Percentiles rank a stretch among this genome's conserved stretches.
Conservation (phyloP, 257 asterid genomes). For the Ballota nigra region DNA sequence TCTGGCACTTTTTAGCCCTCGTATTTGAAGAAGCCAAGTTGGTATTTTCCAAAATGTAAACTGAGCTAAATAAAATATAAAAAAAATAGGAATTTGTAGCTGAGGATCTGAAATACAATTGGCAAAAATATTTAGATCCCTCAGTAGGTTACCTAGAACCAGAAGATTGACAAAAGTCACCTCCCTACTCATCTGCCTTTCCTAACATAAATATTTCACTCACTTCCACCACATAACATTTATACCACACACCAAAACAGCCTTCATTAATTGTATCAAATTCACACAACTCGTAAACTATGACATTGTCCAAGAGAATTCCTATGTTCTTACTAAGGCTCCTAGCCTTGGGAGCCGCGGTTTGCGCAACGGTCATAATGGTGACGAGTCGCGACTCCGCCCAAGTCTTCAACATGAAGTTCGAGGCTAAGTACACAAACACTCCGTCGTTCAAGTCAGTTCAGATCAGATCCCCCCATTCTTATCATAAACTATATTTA, state of each 20-base stretch:
- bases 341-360: slow-evolving; percentile 62
- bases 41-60: not conserved
- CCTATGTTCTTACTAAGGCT: slow-evolving; percentile 63
- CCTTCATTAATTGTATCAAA: not conserved
- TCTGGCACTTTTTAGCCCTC: not conserved
- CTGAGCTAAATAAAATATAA: not conserved
- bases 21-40: not conserved
- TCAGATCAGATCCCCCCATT: not conserved
- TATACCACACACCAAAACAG: not conserved
- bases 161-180: slow-evolving; percentile 23
- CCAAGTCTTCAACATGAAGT: slow-evolving; percentile 53
- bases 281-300: slow-evolving; percentile 6
- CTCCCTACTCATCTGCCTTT: slow-evolving; percentile 50
- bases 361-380: slow-evolving; percentile 58
- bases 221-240: not conserved
- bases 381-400: slow-evolving; percentile 63
- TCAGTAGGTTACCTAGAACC: slow-evolving; percentile 69
- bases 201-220: not conserved
- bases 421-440: slow-evolving; percentile 64
- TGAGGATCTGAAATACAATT: not conserved
- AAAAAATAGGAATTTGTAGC: not conserved
- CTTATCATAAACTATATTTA: not conserved
- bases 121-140: slow-evolving; percentile 15
- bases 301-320: slow-evolving; percentile 47
- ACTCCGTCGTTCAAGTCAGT: slow-evolving; percentile 73